phyloP scores from a whole-genome alignment of 179 eudicot species.

The Gypsophila paniculata region DNA sequence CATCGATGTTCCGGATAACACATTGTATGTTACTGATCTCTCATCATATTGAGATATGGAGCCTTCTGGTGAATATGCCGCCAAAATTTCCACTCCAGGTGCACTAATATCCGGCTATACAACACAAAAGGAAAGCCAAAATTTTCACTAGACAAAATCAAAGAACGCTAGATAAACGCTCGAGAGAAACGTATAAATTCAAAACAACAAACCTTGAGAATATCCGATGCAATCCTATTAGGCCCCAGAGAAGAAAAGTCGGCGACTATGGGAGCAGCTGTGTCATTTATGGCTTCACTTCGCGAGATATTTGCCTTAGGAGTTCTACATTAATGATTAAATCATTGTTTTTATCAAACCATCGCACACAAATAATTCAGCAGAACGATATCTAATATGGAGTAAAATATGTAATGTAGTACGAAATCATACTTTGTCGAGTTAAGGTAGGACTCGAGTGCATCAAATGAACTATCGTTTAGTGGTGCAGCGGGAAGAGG shows the following conservation, averaged over 20 bases:
- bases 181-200: neutral
- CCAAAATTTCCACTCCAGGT: slow-evolving; percentile 33
- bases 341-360: neutral
- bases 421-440: slow-evolving; percentile 32
- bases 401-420: neutral
- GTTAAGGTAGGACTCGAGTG: slow-evolving; percentile 25
- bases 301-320: slow-evolving; percentile 22
- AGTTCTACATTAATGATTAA: neutral
- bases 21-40: slow-evolving; percentile 12
- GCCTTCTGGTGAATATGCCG: slow-evolving; percentile 22
- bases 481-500: slow-evolving; percentile 34
- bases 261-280: slow-evolving; percentile 46
- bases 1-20: slow-evolving; percentile 37
- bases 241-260: slow-evolving; percentile 55
- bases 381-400: neutral
- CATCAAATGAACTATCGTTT: slow-evolving; percentile 8
- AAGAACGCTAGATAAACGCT: neutral
- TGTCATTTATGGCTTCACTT: slow-evolving; percentile 26
- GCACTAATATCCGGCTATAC: slow-evolving; percentile 32
- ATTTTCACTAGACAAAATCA: neutral
- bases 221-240: slow-evolving; percentile 31
- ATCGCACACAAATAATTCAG: neutral
- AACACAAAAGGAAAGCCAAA: slow-evolving; percentile 1
- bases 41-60: neutral
- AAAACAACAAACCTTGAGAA: slow-evolving; percentile 34